Percentiles rank a stretch among this genome's conserved stretches.
Conservation (phyloP, 176 grass and related monocot genomes). For the Triticum turgidum region DNA sequence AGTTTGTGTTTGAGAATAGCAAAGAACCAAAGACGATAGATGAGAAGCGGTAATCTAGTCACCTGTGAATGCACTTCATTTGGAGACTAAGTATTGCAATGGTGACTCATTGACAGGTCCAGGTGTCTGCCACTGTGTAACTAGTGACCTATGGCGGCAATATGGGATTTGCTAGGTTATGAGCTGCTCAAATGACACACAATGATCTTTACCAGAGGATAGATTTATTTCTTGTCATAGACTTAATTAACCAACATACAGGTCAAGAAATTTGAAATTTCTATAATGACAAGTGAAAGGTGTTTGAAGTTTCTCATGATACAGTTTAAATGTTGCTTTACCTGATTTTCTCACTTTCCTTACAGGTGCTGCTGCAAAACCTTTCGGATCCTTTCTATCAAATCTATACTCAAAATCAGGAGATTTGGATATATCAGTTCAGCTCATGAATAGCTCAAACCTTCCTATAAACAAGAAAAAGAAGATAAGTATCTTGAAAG, state of each 20-base stretch:
- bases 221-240: neutral
- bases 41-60: neutral
- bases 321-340: constrained; percentile 16
- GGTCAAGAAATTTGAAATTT: constrained; percentile 11
- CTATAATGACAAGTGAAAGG: constrained; percentile 3
- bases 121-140: neutral
- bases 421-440: constrained; percentile 89
- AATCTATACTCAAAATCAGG: constrained; percentile 91
- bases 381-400: constrained; percentile 96
- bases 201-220: neutral
- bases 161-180: constrained; percentile 1
- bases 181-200: neutral
- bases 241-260: neutral
- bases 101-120: neutral
- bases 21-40: neutral
- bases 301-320: neutral
- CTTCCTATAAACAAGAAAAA: constrained; percentile 32
- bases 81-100: neutral
- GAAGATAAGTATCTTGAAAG: constrained; percentile 58
- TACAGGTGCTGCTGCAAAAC: constrained; percentile 60
- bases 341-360: constrained; percentile 29
- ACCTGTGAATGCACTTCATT: neutral
- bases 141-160: neutral
- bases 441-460: constrained; percentile 25
- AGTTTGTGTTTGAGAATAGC: neutral